phyloP scores from a whole-genome alignment of 2,329 filamentous ascomycete species.

The Phyllosticta capitalensis region DNA sequence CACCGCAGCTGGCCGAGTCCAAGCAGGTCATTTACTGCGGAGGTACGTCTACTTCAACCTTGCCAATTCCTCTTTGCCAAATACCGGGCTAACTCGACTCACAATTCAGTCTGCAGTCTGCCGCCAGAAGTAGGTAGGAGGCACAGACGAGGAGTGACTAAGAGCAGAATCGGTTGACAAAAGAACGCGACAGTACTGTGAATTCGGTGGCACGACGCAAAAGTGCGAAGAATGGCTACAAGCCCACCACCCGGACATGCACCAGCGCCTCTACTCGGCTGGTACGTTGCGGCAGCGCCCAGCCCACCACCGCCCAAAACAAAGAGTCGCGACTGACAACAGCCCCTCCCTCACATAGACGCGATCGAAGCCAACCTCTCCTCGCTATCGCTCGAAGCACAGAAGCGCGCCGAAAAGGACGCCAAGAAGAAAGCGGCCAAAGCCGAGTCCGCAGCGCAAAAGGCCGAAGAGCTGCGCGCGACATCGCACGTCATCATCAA shows the following conservation, averaged over 20 bases:
- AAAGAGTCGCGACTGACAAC: background rate
- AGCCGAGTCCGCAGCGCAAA: conserved; percentile 76
- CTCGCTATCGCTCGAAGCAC: conserved; percentile 77
- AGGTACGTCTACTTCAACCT: conserved; percentile 33
- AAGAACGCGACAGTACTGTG: conserved; percentile 68
- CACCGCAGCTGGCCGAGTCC: conserved; percentile 27
- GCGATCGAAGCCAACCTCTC: conserved; percentile 76
- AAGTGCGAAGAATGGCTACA: conserved; percentile 97
- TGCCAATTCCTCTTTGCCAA: background rate
- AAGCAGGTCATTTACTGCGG: conserved; percentile 53
- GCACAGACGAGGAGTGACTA: conserved; percentile 1
- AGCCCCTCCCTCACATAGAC: conserved; percentile 20
- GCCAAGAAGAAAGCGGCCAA: conserved; percentile 95
- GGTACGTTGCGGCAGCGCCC: conserved; percentile 42
- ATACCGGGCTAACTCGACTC: background rate
- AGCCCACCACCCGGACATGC: conserved; percentile 62
- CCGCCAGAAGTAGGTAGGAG: conserved; percentile 55
- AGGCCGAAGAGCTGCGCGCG: conserved; percentile 73
- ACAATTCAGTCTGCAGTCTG: conserved; percentile 48
- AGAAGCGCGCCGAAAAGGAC: conserved; percentile 92
- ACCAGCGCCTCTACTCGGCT: conserved; percentile 73
- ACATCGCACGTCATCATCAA: conserved; percentile 82
- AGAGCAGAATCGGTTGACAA: background rate
- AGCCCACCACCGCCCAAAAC: background rate
- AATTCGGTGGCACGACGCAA: conserved; percentile 91